Evolutionary conservation across 345 rosid species (phyloP).

Genomic region (Erucastrum elatum): DNA sequence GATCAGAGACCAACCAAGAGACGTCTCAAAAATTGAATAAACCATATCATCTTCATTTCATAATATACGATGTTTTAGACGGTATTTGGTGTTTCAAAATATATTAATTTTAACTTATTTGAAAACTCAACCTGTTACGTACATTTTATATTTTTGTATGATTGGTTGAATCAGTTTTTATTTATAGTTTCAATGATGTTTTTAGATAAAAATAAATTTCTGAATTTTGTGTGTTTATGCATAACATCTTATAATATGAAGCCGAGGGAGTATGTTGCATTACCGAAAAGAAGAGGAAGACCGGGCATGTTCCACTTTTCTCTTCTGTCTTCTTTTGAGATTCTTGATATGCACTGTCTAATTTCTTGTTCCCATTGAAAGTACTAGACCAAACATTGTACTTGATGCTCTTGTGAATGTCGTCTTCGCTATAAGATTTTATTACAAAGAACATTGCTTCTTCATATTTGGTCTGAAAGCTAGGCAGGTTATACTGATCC

Average conservation of each 20-base stretch:
- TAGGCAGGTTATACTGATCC: conserved; percentile 55
- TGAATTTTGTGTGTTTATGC: too few species aligned
- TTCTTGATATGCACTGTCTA: conserved; percentile 55
- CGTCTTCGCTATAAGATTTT: conserved; percentile 72
- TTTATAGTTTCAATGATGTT: background rate
- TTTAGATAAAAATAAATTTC: background rate
- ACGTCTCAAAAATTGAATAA: background rate
- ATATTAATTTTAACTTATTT: too few species aligned
- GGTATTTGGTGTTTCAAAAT: background rate
- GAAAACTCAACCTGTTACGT: too few species aligned
- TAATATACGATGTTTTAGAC: too few species aligned
- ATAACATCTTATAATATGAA: background rate
- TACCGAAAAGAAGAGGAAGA: conserved; percentile 70
- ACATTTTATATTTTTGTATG: too few species aligned
- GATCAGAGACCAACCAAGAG: background rate
- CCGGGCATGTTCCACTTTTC: conserved; percentile 51
- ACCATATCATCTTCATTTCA: background rate
- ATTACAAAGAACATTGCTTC: conserved; percentile 61
- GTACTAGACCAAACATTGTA: conserved; percentile 78
- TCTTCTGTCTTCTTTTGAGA: conserved; percentile 45
- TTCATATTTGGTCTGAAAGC: conserved; percentile 50
- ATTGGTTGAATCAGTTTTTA: too few species aligned
- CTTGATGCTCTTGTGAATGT: conserved; percentile 65
- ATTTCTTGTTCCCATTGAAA: conserved; percentile 61
- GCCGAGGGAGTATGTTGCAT: background rate